phyloP scores from a whole-genome alignment of 2,329 filamentous ascomycete genomes.

The Trichoderma sp. region DNA sequence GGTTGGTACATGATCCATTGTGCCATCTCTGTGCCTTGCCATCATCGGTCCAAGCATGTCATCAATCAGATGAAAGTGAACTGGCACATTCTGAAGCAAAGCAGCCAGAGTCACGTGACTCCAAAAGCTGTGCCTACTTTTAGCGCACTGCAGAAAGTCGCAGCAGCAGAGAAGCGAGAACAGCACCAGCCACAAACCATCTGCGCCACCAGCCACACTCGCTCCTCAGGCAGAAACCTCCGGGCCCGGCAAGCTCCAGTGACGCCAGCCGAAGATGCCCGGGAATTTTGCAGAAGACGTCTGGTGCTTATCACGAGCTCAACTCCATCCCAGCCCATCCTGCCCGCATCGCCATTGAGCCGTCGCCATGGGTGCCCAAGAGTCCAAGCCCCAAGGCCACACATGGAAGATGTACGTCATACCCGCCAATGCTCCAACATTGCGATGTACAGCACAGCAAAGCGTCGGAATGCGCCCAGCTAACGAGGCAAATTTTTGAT shows the following conservation, averaged over 20 bases:
- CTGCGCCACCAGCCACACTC: conserved; percentile 25
- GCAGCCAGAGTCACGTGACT: background rate
- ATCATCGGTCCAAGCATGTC: background rate
- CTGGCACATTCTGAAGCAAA: background rate
- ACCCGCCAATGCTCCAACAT: background rate
- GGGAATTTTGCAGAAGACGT: conserved; percentile 40
- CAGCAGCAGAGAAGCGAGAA: too few relatives aligned
- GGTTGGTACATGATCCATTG: background rate
- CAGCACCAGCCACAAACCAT: conserved; percentile 1
- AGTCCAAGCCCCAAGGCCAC: conserved; percentile 55
- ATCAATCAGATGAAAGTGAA: background rate
- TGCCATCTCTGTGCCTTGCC: background rate
- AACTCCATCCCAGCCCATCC: conserved; percentile 34
- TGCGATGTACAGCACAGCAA: background rate
- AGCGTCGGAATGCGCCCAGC: background rate
- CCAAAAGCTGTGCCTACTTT: too few relatives aligned
- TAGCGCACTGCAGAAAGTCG: too few relatives aligned
- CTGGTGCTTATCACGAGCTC: conserved; percentile 36
- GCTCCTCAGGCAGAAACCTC: conserved; percentile 40
- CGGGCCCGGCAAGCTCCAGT: conserved; percentile 35
- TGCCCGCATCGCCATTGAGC: conserved; percentile 42
- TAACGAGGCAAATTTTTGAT: conserved; percentile 28
- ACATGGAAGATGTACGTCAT: conserved; percentile 59
- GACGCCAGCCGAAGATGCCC: conserved; percentile 41
- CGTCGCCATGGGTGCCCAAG: conserved; percentile 58